Conservation (phyloP, 2,329 filamentous ascomycete genomes). For the Phyllosticta citribraziliensis region DNA sequence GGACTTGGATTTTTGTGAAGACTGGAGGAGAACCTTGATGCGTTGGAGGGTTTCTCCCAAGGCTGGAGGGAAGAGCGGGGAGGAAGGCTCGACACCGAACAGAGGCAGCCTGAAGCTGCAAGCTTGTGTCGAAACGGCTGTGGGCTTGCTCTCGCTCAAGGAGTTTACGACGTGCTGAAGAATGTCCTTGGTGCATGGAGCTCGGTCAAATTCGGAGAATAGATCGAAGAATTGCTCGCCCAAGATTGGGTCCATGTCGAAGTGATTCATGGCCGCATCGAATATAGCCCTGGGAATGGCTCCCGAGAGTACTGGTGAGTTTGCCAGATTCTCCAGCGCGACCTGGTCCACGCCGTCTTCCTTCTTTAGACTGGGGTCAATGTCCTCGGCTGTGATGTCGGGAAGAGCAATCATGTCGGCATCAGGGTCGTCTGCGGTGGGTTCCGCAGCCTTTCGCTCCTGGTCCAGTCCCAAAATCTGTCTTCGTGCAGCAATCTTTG, state of each 20-base stretch:
- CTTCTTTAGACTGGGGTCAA: constrained; percentile 45
- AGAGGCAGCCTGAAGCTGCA: constrained; percentile 65
- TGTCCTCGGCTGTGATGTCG: constrained; percentile 51
- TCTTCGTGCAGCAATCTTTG: constrained; percentile 66
- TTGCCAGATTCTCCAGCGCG: constrained; percentile 53
- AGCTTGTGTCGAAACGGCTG: constrained; percentile 46
- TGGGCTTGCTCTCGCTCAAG: constrained; percentile 51
- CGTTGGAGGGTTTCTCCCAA: constrained; percentile 55
- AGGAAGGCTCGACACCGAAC: constrained; percentile 51
- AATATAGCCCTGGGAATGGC: constrained; percentile 91
- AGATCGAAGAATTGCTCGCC: constrained; percentile 73
- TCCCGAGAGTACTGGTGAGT: constrained; percentile 78
- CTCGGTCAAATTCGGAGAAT: constrained; percentile 58
- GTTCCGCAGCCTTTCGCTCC: constrained; percentile 32
- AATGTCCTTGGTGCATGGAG: constrained; percentile 56
- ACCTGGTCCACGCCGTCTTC: constrained; percentile 41
- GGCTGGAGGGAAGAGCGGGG: constrained; percentile 62
- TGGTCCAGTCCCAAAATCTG: constrained; percentile 54
- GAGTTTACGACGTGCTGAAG: constrained; percentile 62
- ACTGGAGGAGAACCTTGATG: constrained; percentile 44
- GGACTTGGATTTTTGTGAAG: constrained; percentile 22
- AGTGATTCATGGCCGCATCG: constrained; percentile 71
- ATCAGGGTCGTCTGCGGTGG: constrained; percentile 34
- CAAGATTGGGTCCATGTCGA: constrained; percentile 55
- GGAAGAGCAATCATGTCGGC: constrained; percentile 50